Base-by-base conservation (phyloP, 352 stramenopile species). In the Pythium scleroteichum region DNA sequence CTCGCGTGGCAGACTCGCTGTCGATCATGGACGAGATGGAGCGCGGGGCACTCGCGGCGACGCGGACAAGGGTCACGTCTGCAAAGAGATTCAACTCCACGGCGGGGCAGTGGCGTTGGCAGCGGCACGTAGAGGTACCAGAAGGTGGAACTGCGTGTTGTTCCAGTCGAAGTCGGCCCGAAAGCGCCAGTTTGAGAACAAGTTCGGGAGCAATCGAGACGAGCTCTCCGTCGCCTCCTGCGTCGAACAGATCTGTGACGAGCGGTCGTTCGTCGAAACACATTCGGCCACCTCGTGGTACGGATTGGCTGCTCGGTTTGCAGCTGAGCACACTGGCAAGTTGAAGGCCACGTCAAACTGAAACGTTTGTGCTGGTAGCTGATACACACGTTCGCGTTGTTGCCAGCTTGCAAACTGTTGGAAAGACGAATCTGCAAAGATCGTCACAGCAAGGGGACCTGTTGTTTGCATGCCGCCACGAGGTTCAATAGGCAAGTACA, bases 281-380 rank as follows among this genome's bases (percentile, higher is more conserved):
- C 54, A 62, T 23, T 48, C 44, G 16, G 54, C 54, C 20, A 32
- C 16, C 44, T 46, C 54, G 32, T 62, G 54, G 32, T 62, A 60
- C 27, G 53, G 42, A 14, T 60, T 60, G 9, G 16, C 42, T 4
- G 29, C 27, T 16, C 33, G 16, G 42, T 33, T 60, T 3, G 27
- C 13, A 27, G 14, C 45, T 3, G 41, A 7, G 14, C 53, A 60
- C 53, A 52, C 53, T 22, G 41, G 40, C 16, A 51, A 9, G 20
- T 53, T 53, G 42, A 52, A 60, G 9, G 44, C 42, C 27, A 53
- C 53, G 27, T 60, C 42, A 20, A 60, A 60, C 41, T 60, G 42
- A 41, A 60, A 51, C 2, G 26, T 27, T 26, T 60, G 53, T 29
- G 53, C 5, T 42, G 42, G 42, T 26, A 60, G 29, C 42, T 41